Evolutionary conservation across 2,329 filamentous ascomycete genomes (phyloP), one percentile per base, ranked within the genome.

Genomic region (Colletotrichum melonis): DNA sequence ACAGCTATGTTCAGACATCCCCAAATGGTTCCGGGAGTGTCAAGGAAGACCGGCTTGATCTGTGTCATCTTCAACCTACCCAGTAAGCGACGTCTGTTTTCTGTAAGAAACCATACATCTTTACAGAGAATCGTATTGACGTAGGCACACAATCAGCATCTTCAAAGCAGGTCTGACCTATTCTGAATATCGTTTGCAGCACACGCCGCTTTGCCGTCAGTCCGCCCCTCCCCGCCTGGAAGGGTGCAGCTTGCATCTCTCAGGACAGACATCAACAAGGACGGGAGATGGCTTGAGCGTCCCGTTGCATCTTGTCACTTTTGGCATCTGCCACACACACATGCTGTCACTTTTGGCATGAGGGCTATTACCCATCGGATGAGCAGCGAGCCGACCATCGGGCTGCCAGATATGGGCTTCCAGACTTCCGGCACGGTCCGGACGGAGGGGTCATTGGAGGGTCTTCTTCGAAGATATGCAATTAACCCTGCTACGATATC

Each of bases 141-240:
- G 16, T 7, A 42, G 38, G 16, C 14, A 19, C 38, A 42, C 16
- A 19, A 42, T 42, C 38, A 42, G 16, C 38, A 42, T 42, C 38
- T 42, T 42, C 14, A 19, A 42, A 56, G 11, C 16, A 22, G 5
- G 24, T 6, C 59, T 4, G 46, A 9, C 32, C 59, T 26, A 32
- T 60, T 69, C 26, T 22, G 28, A 42, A n/a, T 14, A 5, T 69
- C 28, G 70, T 73, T 65, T 73, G 70, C 24, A 70, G 66, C 59
- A 59, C 52, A 58, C 28, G 54, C 69, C 55, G 59, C 55, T 56
- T 26, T 65, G 42, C 16, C 54, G 46, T 56, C 66, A 38, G 26
- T 24, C 42, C 12, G 35, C 59, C 54, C 19, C 38, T 28, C 54
- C 28, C 16, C n/a, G 30, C 26, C 49, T 57, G 62, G 71, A 54